Base-by-base conservation (phyloP, 352 stramenopile species). In the Phytophthora kernoviae region DNA sequence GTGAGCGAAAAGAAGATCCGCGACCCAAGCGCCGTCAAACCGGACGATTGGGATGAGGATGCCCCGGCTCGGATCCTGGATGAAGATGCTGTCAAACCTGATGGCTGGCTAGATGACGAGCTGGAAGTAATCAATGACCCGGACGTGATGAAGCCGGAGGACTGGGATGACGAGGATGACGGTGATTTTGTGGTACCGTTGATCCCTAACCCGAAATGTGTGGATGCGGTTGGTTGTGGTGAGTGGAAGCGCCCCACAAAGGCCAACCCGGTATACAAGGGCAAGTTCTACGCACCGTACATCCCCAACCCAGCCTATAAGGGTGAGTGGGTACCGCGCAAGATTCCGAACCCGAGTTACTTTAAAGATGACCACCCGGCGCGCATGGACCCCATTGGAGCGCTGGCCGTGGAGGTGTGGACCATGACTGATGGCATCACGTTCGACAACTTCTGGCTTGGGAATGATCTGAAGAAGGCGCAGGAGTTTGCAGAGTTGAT, bases 91-190 rank as follows among this genome's bases (percentile, higher is more conserved):
- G 64, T 75, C n/a, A 98, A 97, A 72, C 94, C 94, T 5, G 75
- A 73, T 12, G 91, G 86, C 22, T 98, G 94, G 94, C 63, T 97
- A 14, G 93, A 98, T 42, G 72, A 96, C 30, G 90, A 97, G 33
- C 56, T 69, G 11, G 50, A 70, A 0, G 70, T 90, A 65, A 94
- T 98, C 26, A 54, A 83, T 40, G 93, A 98, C 47, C 87, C 91
- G 11, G 56, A 66, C 20, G 81, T 91, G 17, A 22, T 58, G 1
- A 96, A 96, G 54, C 94, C 94, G 1, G 85, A 96, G 47, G 94
- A 98, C 70, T 98, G 94, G 94, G 93, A 98, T 40, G 94, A 98
- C 48, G 90, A 97, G 50, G 81, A 97, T 43, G 92, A 98, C 33
- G 93, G 93, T 15, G 84, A 97, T 24, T 98, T 87, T 73, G 73